phyloP scores from a whole-genome alignment of 1,284 basidiomycete genomes.

The Ustilago cynodontis region DNA sequence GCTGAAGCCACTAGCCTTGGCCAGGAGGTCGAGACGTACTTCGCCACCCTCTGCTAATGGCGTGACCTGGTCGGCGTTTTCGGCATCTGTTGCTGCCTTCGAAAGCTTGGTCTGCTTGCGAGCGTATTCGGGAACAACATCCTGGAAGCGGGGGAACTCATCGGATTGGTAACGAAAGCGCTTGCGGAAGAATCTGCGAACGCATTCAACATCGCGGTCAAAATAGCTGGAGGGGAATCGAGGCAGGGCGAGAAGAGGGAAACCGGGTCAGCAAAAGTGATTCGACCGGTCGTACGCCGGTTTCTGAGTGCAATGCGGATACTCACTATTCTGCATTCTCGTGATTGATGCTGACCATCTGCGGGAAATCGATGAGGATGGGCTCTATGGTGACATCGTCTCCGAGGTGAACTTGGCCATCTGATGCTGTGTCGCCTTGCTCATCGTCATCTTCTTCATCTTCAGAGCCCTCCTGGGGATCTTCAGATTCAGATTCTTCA shows the following conservation, averaged over 20 bases:
- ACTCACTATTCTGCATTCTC: constrained; percentile 94
- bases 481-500: constrained; percentile 13
- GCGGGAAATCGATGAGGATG: constrained; percentile 97
- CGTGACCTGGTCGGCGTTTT: constrained; percentile 7
- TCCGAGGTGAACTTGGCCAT: constrained; percentile 81
- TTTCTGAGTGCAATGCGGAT: not conserved
- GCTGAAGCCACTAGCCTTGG: constrained; percentile 64
- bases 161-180: constrained; percentile 92
- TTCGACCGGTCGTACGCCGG: no score
- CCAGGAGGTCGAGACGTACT: constrained; percentile 58
- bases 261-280: not conserved
- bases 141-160: constrained; percentile 77
- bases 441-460: constrained; percentile 44
- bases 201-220: constrained; percentile 96
- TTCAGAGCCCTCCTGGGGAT: constrained; percentile 40
- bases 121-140: constrained; percentile 51
- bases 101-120: constrained; percentile 36
- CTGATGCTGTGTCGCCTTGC: constrained; percentile 72
- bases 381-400: constrained; percentile 81
- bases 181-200: constrained; percentile 90
- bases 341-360: constrained; percentile 98
- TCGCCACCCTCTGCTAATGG: constrained; percentile 9
- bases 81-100: constrained; percentile 20
- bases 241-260: constrained; percentile 2
- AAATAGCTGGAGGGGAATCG: constrained; percentile 81